phyloP scores from a whole-genome alignment of 208 protist species.

The Jaenimonas drosophilae region DNA sequence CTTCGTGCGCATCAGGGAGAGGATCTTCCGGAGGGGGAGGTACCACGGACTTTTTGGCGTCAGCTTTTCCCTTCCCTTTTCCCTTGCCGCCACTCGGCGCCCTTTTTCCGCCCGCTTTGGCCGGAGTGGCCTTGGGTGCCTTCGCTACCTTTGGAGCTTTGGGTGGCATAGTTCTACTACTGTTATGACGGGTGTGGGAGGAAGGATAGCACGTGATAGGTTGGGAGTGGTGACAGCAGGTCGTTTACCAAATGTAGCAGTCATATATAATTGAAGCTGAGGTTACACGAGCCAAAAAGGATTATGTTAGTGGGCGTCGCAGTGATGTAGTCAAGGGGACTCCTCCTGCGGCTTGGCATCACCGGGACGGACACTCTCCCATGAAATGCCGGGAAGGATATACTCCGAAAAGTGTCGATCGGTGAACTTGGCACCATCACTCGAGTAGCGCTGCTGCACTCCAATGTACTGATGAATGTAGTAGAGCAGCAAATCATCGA shows the following conservation, averaged over 20 bases:
- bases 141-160: neutral
- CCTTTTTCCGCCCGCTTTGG: no score
- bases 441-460: slow-evolving; percentile 82
- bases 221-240: no score
- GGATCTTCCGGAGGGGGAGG: no score
- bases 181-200: no score
- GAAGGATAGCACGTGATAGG: no score
- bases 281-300: no score
- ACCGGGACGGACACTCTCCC: slow-evolving; percentile 68
- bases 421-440: slow-evolving; percentile 45
- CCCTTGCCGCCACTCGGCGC: neutral
- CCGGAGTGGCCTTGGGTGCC: neutral
- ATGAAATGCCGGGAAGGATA: slow-evolving; percentile 51
- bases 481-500: slow-evolving; percentile 94
- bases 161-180: neutral
- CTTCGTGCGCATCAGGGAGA: slow-evolving; percentile 63
- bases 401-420: slow-evolving; percentile 80
- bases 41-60: slow-evolving; percentile 3
- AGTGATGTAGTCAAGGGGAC: no score
- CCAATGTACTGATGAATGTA: slow-evolving; percentile 92
- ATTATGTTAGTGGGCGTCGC: no score
- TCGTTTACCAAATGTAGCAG: no score
- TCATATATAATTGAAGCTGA: no score
- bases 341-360: no score
- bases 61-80: slow-evolving; percentile 1